Base-by-base conservation (phyloP, 495 filamentous ascomycete species). In the Friedmanniomyces simplex region DNA sequence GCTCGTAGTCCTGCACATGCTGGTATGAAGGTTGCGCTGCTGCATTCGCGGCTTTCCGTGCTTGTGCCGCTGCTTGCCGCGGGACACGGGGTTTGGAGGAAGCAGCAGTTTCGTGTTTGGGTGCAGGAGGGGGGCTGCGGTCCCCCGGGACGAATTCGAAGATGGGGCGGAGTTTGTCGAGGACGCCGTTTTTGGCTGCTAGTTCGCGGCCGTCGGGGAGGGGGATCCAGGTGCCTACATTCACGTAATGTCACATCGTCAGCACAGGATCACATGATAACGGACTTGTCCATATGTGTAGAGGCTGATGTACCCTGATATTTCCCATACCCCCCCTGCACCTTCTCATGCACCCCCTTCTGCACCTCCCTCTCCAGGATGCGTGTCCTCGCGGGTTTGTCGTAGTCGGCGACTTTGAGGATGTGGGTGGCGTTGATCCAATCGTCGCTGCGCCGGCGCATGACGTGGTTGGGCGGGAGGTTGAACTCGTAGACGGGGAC, bases 261-360 rank as follows among this genome's bases (percentile, higher is more conserved):
- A 32, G 28, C 10, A 10, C n/a, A n/a, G n/a, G n/a, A n/a, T n/a
- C n/a, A n/a, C n/a, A n/a, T n/a, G n/a, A n/a, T n/a, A n/a, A n/a
- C n/a, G n/a, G n/a, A n/a, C n/a, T 32, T 32, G 28, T 32, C 28
- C 28, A n/a, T n/a, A n/a, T n/a, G n/a, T n/a, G n/a, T n/a, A n/a
- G n/a, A n/a, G n/a, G n/a, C 28, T 32, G 10, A 32, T 32, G n/a
- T 10, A 32, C 90, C 90, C 75, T 98, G 93, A 63, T 96, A 98
- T 80, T 97, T 98, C 53, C 93, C 93, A 71, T 97, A 98, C 22
- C 93, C 93, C 59, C 93, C 93, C 66, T 98, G 93, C 2, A 98
- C 87, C 72, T 98, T 98, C 72, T 97, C 91, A 72, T 98, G 93
- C 10, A 84, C 76, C 11, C 91, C 91, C 69, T 95, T 95, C 68